Percentiles rank a stretch among this genome's conserved stretches.
Conservation (phyloP, 306 rosid species). For the Spatholobus suberectus region DNA sequence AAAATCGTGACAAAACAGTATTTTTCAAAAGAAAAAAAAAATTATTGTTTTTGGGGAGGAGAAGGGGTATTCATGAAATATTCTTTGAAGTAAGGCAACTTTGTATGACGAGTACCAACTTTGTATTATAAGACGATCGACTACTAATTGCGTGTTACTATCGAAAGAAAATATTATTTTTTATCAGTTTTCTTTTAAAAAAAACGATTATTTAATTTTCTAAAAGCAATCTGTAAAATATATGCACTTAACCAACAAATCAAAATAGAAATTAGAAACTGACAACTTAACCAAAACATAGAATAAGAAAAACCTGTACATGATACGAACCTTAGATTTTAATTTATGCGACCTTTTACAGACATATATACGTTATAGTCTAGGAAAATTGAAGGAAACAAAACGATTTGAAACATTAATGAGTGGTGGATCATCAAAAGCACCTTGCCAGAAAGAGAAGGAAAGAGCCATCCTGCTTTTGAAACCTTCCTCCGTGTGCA, state of each 20-base stretch:
- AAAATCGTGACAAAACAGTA: too few relatives aligned
- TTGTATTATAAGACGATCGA: not conserved
- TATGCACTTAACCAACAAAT: not conserved
- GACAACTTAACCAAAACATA: not conserved
- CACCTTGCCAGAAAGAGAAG: not conserved
- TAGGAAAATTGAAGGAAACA: conserved; percentile 9
- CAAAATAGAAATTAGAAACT: not conserved
- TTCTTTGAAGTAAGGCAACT: not conserved
- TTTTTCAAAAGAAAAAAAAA: too few relatives aligned
- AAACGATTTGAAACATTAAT: not conserved
- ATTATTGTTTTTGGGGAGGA: not conserved
- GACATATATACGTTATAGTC: not conserved
- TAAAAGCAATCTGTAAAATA: not conserved
- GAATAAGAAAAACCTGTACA: not conserved
- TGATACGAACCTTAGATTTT: not conserved
- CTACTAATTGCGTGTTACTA: not conserved
- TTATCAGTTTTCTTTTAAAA: not conserved
- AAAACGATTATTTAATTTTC: not conserved
- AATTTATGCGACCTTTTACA: not conserved
- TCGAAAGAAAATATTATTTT: not conserved
- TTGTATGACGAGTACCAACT: not conserved
- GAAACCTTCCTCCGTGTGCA: not conserved
- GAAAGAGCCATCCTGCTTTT: not conserved
- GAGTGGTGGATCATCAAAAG: conserved; percentile 7
- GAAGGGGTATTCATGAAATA: not conserved